These are phyloP conservation scores for Nakataea oryzae DNA, from an alignment of 2,329 filamentous ascomycete species.

Conservation along the genomic window DNA sequence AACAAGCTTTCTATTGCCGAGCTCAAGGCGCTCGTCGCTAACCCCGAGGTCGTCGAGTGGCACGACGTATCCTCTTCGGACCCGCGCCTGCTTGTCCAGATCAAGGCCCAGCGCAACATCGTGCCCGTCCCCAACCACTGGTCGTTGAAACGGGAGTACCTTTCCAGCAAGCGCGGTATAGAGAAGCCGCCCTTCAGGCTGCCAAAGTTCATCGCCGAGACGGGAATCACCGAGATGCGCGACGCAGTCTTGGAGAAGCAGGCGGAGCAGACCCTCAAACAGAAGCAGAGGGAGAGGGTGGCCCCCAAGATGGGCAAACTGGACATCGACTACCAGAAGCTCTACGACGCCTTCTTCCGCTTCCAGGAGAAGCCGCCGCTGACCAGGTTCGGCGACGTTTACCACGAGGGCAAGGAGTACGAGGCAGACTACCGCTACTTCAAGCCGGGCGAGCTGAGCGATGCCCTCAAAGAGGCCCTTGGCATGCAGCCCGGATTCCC, in stretches of 20 bases:
- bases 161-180: slow-evolving; percentile 92
- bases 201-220: slow-evolving; percentile 94
- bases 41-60: slow-evolving; percentile 95
- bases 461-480: slow-evolving; percentile 82
- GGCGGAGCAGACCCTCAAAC: slow-evolving; percentile 81
- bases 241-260: slow-evolving; percentile 95
- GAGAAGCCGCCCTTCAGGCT: slow-evolving; percentile 90
- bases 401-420: slow-evolving; percentile 97
- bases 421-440: slow-evolving; percentile 91
- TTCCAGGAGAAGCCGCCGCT: slow-evolving; percentile 94
- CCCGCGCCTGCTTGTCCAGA: slow-evolving; percentile 78
- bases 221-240: slow-evolving; percentile 95
- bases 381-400: slow-evolving; percentile 95
- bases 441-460: slow-evolving; percentile 79
- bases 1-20: slow-evolving; percentile 89
- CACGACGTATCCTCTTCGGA: slow-evolving; percentile 88
- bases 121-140: slow-evolving; percentile 91
- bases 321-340: slow-evolving; percentile 96
- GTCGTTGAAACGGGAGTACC: slow-evolving; percentile 92
- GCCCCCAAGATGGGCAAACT: slow-evolving; percentile 93
- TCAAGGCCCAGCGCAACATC: slow-evolving; percentile 91
- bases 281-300: slow-evolving; percentile 90
- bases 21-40: slow-evolving; percentile 81
- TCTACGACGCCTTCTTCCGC: slow-evolving; percentile 97
- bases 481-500: slow-evolving; percentile 89